Conservation (phyloP, 2,329 filamentous ascomycete genomes). For the Neurospora crassa region DNA sequence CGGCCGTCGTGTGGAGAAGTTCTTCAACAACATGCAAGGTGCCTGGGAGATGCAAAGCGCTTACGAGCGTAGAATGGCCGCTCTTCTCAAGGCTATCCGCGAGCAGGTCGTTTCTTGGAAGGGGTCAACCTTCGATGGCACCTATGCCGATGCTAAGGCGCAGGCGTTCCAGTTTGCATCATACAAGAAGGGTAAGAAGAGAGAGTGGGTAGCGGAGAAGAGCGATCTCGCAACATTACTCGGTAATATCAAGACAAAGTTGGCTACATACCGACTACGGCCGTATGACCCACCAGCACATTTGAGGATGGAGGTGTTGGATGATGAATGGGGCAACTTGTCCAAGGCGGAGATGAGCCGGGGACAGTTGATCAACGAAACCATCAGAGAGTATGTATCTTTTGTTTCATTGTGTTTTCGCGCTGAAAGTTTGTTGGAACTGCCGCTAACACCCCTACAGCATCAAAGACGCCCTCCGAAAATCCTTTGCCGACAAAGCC, state of each 20-base stretch:
- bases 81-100: constrained; percentile 64
- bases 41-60: constrained; percentile 99
- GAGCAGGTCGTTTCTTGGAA: constrained; percentile 70
- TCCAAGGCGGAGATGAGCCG: constrained; percentile 78
- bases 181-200: constrained; percentile 89
- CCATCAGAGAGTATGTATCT: constrained; percentile 71
- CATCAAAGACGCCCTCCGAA: constrained; percentile 91
- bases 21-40: constrained; percentile 96
- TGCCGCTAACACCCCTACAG: constrained; percentile 28
- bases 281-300: constrained; percentile 86
- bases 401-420: neutral
- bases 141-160: constrained; percentile 83
- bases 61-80: constrained; percentile 85
- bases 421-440: neutral
- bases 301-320: constrained; percentile 71
- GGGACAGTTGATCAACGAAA: constrained; percentile 94
- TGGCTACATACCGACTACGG: constrained; percentile 85
- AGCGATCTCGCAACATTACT: constrained; percentile 86
- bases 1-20: constrained; percentile 92
- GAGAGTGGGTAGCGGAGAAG: constrained; percentile 96
- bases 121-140: constrained; percentile 75
- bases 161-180: constrained; percentile 72
- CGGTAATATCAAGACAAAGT: constrained; percentile 97
- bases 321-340: constrained; percentile 70
- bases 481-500: constrained; percentile 92